Evolutionary conservation across 2,329 filamentous ascomycete species (phyloP).

Genomic region (Talaromyces sp.): DNA sequence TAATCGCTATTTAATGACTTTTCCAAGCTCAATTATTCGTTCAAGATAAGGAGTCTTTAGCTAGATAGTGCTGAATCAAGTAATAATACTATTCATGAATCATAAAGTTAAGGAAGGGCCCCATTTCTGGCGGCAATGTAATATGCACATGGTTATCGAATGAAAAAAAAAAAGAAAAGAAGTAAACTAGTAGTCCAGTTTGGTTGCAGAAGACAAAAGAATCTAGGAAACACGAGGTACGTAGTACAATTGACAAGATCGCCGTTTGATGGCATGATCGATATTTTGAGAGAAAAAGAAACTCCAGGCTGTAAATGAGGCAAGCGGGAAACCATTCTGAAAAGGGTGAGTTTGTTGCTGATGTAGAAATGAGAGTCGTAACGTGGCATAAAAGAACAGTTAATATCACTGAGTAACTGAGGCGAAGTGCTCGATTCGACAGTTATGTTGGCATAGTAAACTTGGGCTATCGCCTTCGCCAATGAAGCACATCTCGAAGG

Average conservation of each 20-base stretch:
- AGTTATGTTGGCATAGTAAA: not conserved
- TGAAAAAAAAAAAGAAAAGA: slow-evolving; percentile 1
- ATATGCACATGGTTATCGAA: slow-evolving; percentile 14
- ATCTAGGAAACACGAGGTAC: not conserved
- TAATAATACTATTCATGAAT: slow-evolving; percentile 7
- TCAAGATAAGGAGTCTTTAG: too few relatives aligned
- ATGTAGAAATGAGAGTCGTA: not conserved
- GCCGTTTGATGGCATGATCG: not conserved
- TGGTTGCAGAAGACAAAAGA: not conserved
- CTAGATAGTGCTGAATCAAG: not conserved
- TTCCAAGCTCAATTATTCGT: too few relatives aligned
- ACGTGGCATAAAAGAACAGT: slow-evolving; percentile 5
- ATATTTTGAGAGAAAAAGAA: not conserved
- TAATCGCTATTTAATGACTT: not conserved
- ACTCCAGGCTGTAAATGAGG: slow-evolving; percentile 10
- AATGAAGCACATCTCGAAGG: slow-evolving; percentile 8
- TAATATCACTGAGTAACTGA: not conserved
- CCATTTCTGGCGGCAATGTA: not conserved
- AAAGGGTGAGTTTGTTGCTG: not conserved
- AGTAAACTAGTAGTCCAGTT: not conserved
- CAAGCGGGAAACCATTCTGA: slow-evolving; percentile 6
- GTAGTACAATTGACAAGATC: slow-evolving; percentile 1
- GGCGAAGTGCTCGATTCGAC: not conserved
- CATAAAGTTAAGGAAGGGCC: not conserved
- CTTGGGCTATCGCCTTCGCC: slow-evolving; percentile 1